Evolutionary conservation across 768 basidiomycete genomes (phyloP).

Genomic region (Pilatotrama ljubarskyi): DNA sequence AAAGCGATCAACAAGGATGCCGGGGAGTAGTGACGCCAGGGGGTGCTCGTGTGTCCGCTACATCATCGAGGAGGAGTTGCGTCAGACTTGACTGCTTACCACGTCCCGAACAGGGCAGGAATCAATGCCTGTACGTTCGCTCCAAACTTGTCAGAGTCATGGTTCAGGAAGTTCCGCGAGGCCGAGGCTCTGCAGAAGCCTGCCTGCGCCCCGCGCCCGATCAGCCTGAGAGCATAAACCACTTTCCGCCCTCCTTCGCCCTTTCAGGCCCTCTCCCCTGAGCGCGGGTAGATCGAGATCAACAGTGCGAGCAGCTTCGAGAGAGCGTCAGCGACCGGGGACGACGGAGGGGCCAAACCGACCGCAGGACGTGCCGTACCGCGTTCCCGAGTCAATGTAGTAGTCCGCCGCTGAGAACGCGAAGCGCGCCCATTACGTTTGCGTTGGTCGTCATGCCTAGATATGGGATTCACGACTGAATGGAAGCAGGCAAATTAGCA

Average conservation of each 20-base stretch:
- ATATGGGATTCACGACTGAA: not conserved
- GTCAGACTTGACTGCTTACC: not conserved
- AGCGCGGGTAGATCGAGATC: slow-evolving; percentile 2
- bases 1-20: not conserved
- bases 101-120: not conserved
- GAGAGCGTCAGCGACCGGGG: not conserved
- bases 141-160: not conserved
- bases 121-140: not conserved
- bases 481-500: slow-evolving; percentile 4
- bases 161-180: not conserved
- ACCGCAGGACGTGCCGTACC: not conserved
- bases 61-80: slow-evolving; percentile 4
- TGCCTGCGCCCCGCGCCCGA: not conserved
- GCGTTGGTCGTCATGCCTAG: not conserved
- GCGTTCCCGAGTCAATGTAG: slow-evolving; percentile 2
- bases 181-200: slow-evolving; percentile 5
- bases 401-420: slow-evolving; percentile 5
- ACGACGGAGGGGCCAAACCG: not conserved
- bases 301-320: not conserved
- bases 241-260: not conserved
- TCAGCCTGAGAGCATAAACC: not conserved
- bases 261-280: not conserved
- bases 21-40: not conserved
- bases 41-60: not conserved
- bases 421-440: slow-evolving; percentile 14